These are phyloP conservation scores for Strigomonas galati DNA, from an alignment of 208 protist genomes.

Conservation along the genomic window DNA sequence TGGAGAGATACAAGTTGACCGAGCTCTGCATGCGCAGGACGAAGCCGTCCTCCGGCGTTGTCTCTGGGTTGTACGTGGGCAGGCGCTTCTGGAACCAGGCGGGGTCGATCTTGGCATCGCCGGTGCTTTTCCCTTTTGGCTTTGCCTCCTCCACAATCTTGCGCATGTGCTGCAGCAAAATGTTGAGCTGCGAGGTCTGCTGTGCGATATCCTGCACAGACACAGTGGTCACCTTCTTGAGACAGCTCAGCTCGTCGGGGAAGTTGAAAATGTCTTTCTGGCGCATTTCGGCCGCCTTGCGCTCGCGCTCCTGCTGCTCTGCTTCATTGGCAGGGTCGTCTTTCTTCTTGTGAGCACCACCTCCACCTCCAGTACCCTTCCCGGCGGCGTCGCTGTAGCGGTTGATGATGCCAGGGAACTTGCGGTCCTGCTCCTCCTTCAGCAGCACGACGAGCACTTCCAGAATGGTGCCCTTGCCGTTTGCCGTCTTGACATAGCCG, in stretches of 20 bases:
- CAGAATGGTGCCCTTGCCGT: constrained; percentile 73
- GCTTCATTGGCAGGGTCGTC: background rate
- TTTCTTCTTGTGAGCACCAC: too few relatives aligned
- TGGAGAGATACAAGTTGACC: constrained; percentile 28
- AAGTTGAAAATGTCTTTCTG: constrained; percentile 39
- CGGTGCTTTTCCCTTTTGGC: too few relatives aligned
- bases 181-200: constrained; percentile 58
- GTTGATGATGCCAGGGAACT: background rate
- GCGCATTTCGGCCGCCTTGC: background rate
- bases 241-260: constrained; percentile 45
- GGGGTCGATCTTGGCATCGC: constrained; percentile 25
- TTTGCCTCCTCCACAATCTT: constrained; percentile 39
- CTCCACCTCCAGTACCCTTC: background rate
- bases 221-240: constrained; percentile 28
- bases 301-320: background rate
- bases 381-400: background rate
- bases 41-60: constrained; percentile 29
- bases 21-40: constrained; percentile 30
- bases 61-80: constrained; percentile 16
- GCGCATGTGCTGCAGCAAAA: constrained; percentile 72
- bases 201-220: constrained; percentile 58
- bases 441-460: constrained; percentile 61
- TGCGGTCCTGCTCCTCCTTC: constrained; percentile 14
- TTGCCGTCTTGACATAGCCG: constrained; percentile 61
- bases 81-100: constrained; percentile 38